phyloP scores from a whole-genome alignment of 768 basidiomycete genomes.

The Boletus rubropictus region DNA sequence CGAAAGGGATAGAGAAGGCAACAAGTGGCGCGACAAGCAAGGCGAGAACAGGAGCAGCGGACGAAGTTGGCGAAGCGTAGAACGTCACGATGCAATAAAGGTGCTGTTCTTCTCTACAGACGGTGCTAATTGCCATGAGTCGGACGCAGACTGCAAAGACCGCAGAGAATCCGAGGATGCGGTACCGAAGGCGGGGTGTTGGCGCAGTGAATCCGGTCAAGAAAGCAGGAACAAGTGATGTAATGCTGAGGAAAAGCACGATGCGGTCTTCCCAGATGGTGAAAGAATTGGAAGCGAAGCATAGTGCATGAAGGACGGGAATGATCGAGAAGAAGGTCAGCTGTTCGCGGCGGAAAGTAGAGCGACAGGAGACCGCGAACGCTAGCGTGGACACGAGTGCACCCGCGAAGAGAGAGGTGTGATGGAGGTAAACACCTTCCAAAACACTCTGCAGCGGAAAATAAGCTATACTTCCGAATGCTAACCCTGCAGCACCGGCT shows the following conservation, averaged over 20 bases:
- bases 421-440: conserved; percentile 46
- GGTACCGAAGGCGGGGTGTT: conserved; percentile 58
- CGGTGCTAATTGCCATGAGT: conserved; percentile 73
- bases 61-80: conserved; percentile 66
- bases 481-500: conserved; percentile 34
- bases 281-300: conserved; percentile 92
- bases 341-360: conserved; percentile 27
- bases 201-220: conserved; percentile 64
- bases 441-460: conserved; percentile 30
- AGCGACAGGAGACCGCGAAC: conserved; percentile 40
- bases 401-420: conserved; percentile 46
- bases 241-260: conserved; percentile 66
- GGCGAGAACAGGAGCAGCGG: conserved; percentile 57
- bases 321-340: conserved; percentile 38
- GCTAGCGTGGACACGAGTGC: conserved; percentile 43
- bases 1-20: conserved; percentile 52
- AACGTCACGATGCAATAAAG: conserved; percentile 88
- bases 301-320: conserved; percentile 60
- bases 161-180: conserved; percentile 68
- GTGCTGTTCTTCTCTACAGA: conserved; percentile 93
- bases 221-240: conserved; percentile 56
- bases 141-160: conserved; percentile 66
- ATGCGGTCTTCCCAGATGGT: conserved; percentile 96
- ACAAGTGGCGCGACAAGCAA: conserved; percentile 53
- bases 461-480: conserved; percentile 33